Evolutionary conservation across 2,329 filamentous ascomycete genomes (phyloP).

Genomic region (Karstenula rhodostoma): DNA sequence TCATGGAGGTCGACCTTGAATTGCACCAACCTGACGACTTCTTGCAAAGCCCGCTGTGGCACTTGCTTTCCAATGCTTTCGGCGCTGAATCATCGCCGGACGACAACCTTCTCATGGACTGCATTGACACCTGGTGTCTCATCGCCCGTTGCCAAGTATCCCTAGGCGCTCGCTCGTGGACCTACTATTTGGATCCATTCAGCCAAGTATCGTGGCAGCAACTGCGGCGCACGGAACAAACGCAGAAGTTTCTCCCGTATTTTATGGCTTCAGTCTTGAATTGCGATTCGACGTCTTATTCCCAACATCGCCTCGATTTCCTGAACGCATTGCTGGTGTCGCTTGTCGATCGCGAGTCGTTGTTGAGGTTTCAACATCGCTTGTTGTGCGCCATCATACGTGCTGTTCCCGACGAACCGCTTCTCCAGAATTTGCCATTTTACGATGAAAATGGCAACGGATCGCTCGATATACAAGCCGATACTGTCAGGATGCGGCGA

Average conservation of each 20-base stretch:
- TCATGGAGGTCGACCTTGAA: constrained; percentile 44
- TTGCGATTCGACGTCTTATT: constrained; percentile 51
- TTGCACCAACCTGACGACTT: constrained; percentile 41
- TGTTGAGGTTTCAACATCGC: constrained; percentile 68
- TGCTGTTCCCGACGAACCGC: constrained; percentile 52
- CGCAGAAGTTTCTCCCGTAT: constrained; percentile 55
- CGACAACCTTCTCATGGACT: constrained; percentile 60
- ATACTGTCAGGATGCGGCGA: constrained; percentile 63
- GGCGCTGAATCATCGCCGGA: constrained; percentile 64
- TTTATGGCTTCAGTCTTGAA: constrained; percentile 53
- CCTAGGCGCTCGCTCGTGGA: constrained; percentile 59
- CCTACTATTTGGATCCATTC: constrained; percentile 64
- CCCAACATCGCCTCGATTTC: constrained; percentile 58
- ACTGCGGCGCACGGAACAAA: constrained; percentile 56
- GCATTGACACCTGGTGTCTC: constrained; percentile 64
- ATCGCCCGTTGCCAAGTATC: constrained; percentile 59
- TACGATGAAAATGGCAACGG: constrained; percentile 47
- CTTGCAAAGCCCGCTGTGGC: constrained; percentile 59
- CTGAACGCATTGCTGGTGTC: constrained; percentile 63
- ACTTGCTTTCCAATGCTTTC: constrained; percentile 68
- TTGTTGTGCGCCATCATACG: constrained; percentile 65
- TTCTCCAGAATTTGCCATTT: constrained; percentile 68
- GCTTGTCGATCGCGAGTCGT: constrained; percentile 66
- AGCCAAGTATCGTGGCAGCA: constrained; percentile 60
- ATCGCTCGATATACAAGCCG: constrained; percentile 57